Conservation (phyloP, 495 filamentous ascomycete species). For the Penicillium coffeae region DNA sequence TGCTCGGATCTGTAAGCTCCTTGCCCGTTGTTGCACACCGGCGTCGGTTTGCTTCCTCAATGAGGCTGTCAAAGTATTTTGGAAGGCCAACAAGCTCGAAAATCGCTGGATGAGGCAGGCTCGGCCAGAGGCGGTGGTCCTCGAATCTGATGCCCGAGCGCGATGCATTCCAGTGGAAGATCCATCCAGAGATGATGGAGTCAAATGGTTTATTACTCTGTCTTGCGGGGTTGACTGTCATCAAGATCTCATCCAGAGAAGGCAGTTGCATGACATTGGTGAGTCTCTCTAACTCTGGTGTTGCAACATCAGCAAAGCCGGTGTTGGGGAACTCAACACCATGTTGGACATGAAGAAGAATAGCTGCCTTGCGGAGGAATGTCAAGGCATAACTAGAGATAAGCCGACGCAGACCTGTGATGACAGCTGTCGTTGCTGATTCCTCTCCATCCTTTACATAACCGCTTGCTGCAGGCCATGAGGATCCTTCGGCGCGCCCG, state of each 20-base stretch:
- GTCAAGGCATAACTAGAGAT: slow-evolving; percentile 78
- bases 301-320: slow-evolving; percentile 58
- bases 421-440: slow-evolving; percentile 33
- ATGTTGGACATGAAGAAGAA: slow-evolving; percentile 83
- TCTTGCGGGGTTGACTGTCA: slow-evolving; percentile 33
- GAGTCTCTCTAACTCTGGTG: slow-evolving; percentile 78
- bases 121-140: slow-evolving; percentile 42
- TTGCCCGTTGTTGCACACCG: slow-evolving; percentile 87
- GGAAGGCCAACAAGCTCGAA: slow-evolving; percentile 92
- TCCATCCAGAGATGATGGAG: slow-evolving; percentile 72
- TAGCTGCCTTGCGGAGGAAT: slow-evolving; percentile 80
- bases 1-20: slow-evolving; percentile 79
- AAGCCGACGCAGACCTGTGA: slow-evolving; percentile 48
- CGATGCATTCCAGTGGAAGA: slow-evolving; percentile 57
- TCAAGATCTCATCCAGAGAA: slow-evolving; percentile 72
- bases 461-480: slow-evolving; percentile 39
- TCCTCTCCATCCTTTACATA: slow-evolving; percentile 44
- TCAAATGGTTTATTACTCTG: slow-evolving; percentile 37
- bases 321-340: slow-evolving; percentile 83
- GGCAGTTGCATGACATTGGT: slow-evolving; percentile 71
- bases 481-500: slow-evolving; percentile 39
- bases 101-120: slow-evolving; percentile 78
- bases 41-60: slow-evolving; percentile 81
- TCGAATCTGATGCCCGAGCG: slow-evolving; percentile 41
- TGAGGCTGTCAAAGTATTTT: slow-evolving; percentile 85